Base-by-base conservation (phyloP, 1,284 basidiomycete genomes). In the Cryptococcus sp. region DNA sequence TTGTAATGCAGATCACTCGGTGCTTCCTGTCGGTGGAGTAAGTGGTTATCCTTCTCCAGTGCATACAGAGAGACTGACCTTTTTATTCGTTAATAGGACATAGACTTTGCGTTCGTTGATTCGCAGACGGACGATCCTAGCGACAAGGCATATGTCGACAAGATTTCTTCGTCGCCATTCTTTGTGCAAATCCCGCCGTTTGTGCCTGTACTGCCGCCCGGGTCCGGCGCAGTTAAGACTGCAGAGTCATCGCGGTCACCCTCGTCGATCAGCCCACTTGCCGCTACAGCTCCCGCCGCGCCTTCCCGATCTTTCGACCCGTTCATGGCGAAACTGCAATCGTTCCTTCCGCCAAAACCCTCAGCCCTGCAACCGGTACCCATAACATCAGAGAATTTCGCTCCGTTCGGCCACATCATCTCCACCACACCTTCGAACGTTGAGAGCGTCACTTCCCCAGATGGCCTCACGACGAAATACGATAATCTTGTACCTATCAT, bases 81-180 rank as follows among this genome's bases (percentile, higher is more conserved):
- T 58, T 29, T 61, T 52, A 72, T 58, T 59, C 39, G 50, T 54
- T 37, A 1, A 1, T 67, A 91, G 87, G 73, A 82, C 3, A 83
- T 92, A 77, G 89, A 93, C 68, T 86, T 92, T 68, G 83, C 86
- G 26, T 89, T 89, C 62, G 84, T 92, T 3, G 91, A 93, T 78
- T 90, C 89, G 37, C 89, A 92, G 74, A 85, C 91, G 57, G 90
- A 89, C 19, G 71, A 72, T 17, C 82, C 88, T 63, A 88, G 87
- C 6, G 82, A 84, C 59, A 69, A 68, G 59, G 79, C 83, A 13
- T 91, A 94, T 75, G 91, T 89, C 69, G 90, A 93, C 75, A 84
- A 60, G 20, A 50, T 64, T 49, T 46, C 51, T 19, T 59, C 64
- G 1, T 52, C 46, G 15, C 52, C 56, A 5, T 64, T 61, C 43